Base-by-base conservation (phyloP, 2,329 filamentous ascomycete genomes). In the Clonostachys sp. region DNA sequence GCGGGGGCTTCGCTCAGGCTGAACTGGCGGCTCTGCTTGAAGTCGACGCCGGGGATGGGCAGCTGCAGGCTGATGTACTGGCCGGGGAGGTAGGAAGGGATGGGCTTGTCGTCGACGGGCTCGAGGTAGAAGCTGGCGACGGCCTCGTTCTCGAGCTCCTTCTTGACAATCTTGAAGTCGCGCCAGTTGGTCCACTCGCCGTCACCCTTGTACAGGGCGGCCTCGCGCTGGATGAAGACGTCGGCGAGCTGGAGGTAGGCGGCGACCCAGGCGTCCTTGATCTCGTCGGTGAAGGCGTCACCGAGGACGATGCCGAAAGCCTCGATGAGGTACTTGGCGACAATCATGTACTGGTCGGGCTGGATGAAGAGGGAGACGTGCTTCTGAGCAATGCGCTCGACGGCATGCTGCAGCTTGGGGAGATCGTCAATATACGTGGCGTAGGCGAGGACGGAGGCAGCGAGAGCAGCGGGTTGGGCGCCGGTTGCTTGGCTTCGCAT, bases 301-400 rank as follows among this genome's bases (percentile, higher is more conserved):
- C 86, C 86, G 0, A 91, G 75, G 0, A 91, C 81, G 34, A 77
- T 62, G 12, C 76, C 78, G 66, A 91, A 86, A 2, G 87, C 84
- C 44, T 74, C 77, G 16, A 91, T 72, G 2, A 91, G 74, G 61
- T 83, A 75, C 52, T 79, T 75, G 40, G 84, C 87, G 3, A 91
- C 87, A 34, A 89, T 77, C 45, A 73, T 66, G 61, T 91, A 91
- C 46, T 90, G 83, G 18, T 83, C 84, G 1, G 87, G 75, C 53
- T 73, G 68, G 57, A 91, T 78, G 59, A 80, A 81, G n/a, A 91
- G 74, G 2, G 81, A 86, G 20, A 77, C 85, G 59, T 91, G 87
- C 68, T 90, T 91, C 58, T 90, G 81, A 48, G 83, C 84, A 53
- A 92, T 90, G 57, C 84, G 78, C 63, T 89, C 83, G 13, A 81